A percentile compares a stretch with the other conserved stretches of the same genome.
Evolutionary conservation across 352 stramenopile genomes (phyloP).

Genomic region (Pythium aphanidermatum): DNA sequence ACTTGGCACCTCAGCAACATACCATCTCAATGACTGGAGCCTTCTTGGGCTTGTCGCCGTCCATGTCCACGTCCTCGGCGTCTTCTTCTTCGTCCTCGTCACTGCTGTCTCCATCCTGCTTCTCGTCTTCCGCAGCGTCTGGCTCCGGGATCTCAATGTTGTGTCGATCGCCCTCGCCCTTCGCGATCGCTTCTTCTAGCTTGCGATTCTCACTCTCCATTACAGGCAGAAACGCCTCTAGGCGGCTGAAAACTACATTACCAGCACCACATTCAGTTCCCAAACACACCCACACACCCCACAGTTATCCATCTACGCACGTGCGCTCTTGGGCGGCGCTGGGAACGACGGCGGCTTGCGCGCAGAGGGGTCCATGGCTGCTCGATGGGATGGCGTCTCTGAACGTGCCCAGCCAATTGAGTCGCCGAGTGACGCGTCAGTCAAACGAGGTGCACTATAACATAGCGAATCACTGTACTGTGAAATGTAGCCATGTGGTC

Average conservation of each 20-base stretch:
- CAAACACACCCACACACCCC: neutral
- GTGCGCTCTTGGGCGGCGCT: conserved; percentile 49
- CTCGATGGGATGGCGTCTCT: too few species aligned
- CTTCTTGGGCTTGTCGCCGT: conserved; percentile 17
- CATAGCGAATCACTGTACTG: too few species aligned
- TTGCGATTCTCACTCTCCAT: conserved; percentile 77
- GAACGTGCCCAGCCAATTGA: too few species aligned
- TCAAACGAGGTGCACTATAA: too few species aligned
- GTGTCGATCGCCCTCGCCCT: conserved; percentile 51
- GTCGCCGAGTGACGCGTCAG: too few species aligned
- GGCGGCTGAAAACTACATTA: conserved; percentile 58
- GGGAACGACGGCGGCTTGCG: conserved; percentile 32
- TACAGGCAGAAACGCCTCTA: conserved; percentile 68
- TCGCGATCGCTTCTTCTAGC: conserved; percentile 51
- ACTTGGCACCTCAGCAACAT: conserved; percentile 7
- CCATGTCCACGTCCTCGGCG: conserved; percentile 13
- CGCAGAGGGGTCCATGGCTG: too few species aligned
- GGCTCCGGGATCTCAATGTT: conserved; percentile 53
- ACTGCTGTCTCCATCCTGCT: conserved; percentile 14
- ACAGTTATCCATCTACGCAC: conserved; percentile 23
- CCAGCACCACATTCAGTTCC: neutral
- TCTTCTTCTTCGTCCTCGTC: conserved; percentile 12
- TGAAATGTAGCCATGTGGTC: too few species aligned
- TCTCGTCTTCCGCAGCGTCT: conserved; percentile 2
- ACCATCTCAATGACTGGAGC: conserved; percentile 74